phyloP scores from a whole-genome alignment of 2,329 filamentous ascomycete species.

The Fusarium sterilihyphosum region DNA sequence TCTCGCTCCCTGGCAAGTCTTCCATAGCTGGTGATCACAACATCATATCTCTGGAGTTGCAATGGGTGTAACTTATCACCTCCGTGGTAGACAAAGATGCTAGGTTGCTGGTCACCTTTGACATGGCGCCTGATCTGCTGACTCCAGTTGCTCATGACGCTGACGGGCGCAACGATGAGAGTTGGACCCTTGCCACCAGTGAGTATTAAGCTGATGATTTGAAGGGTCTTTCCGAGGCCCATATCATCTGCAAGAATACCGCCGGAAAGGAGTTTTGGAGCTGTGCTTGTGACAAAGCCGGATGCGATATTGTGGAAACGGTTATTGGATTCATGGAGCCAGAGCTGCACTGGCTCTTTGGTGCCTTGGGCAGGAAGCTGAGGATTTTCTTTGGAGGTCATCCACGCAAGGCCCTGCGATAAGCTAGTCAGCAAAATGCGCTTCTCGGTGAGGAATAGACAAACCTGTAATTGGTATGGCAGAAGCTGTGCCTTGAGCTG shows the following conservation, averaged over 20 bases:
- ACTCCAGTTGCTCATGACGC: slow-evolving; percentile 92
- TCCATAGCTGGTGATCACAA: slow-evolving; percentile 88
- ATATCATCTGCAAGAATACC: slow-evolving; percentile 91
- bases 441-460: not conserved
- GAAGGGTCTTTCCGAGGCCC: slow-evolving; percentile 90
- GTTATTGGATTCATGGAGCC: slow-evolving; percentile 66
- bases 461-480: slow-evolving; percentile 77
- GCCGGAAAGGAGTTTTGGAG: slow-evolving; percentile 76
- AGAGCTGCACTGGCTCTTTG: slow-evolving; percentile 75
- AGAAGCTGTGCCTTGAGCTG: slow-evolving; percentile 74
- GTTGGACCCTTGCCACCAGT: slow-evolving; percentile 68
- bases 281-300: slow-evolving; percentile 67
- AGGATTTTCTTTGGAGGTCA: slow-evolving; percentile 79
- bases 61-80: slow-evolving; percentile 63
- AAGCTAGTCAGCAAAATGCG: slow-evolving; percentile 39
- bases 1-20: slow-evolving; percentile 75
- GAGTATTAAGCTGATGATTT: slow-evolving; percentile 83
- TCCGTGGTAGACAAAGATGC: slow-evolving; percentile 80
- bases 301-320: slow-evolving; percentile 69
- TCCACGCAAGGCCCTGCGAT: slow-evolving; percentile 79
- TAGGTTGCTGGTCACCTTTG: slow-evolving; percentile 68
- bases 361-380: slow-evolving; percentile 67
- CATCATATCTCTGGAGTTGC: slow-evolving; percentile 73
- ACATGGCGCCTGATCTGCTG: slow-evolving; percentile 81
- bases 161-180: slow-evolving; percentile 82